phyloP scores from a whole-genome alignment of 2,329 filamentous ascomycete genomes.

The Albifimbria verrucaria region DNA sequence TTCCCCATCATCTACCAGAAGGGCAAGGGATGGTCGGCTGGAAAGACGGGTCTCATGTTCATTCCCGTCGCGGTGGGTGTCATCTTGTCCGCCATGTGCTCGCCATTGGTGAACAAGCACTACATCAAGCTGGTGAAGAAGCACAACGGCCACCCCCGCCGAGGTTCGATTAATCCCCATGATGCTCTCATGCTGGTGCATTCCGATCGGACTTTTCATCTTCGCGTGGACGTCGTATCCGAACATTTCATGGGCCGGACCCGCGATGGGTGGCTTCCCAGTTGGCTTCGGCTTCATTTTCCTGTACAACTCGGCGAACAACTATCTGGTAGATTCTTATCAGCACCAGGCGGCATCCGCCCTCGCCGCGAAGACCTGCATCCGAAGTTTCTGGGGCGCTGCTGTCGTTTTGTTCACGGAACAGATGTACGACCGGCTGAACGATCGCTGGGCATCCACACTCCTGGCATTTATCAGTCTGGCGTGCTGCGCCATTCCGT shows the following conservation, averaged over 20 bases:
- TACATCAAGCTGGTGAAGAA: constrained; percentile 64
- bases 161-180: constrained; percentile 79
- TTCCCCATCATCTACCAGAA: constrained; percentile 70
- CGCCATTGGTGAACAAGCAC: constrained; percentile 76
- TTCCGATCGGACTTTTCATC: constrained; percentile 56
- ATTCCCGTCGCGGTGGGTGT: constrained; percentile 79
- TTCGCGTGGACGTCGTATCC: constrained; percentile 64
- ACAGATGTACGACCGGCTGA: constrained; percentile 74
- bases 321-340: constrained; percentile 65
- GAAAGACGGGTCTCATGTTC: constrained; percentile 80
- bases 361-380: constrained; percentile 76
- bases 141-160: constrained; percentile 70
- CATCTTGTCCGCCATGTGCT: constrained; percentile 60
- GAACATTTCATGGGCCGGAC: constrained; percentile 65
- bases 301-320: constrained; percentile 76
- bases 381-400: constrained; percentile 79
- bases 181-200: constrained; percentile 74
- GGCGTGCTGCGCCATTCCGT: constrained; percentile 79
- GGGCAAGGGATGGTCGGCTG: constrained; percentile 74
- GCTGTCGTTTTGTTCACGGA: constrained; percentile 73
- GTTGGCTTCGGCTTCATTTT: constrained; percentile 83
- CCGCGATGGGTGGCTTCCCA: constrained; percentile 65
- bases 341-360: constrained; percentile 75
- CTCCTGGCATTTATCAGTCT: constrained; percentile 72
- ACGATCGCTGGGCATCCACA: constrained; percentile 72